Evolutionary conservation across 2,329 filamentous ascomycete species (phyloP), one percentile per base, ranked within the genome.

Genomic region (Pseudocercospora crystallina): DNA sequence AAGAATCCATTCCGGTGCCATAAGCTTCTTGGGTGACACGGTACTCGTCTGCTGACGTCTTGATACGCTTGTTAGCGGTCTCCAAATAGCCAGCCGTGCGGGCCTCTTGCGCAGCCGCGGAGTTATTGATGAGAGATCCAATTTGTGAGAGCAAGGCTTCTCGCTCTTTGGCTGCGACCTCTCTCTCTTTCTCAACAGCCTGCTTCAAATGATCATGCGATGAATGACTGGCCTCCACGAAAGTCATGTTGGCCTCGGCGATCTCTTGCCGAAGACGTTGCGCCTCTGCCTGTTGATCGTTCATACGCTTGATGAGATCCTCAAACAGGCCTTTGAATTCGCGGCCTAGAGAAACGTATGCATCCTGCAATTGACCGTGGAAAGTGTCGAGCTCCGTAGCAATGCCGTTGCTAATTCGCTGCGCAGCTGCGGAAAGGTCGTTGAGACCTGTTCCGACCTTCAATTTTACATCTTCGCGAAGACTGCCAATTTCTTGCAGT

Each of bases 281-380:
- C 1, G 87, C 86, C 67, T 96, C 90, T 8, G 77, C 76, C 62
- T 87, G 87, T 66, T 97, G 92, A 8, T 83, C 77, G 33, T 83
- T 81, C 48, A 96, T 79, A 60, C 90, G 85, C 56, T 80, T 82
- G 43, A 89, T 77, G 43, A 96, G 77, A 10, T 88, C 85, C 58
- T 96, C 90, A 60, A 97, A 96, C 17, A 92, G 81, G 5, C 76
- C 74, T 67, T 92, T 95, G 74, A 96, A 90, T 60, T 97, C 90
- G 53, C 85, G 85, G 8, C 90, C 90, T 2, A 97, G 80, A 1
- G 82, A 80, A 59, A 85, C 87, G 69, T 96, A 96, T 0, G 92
- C 96, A 10, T 82, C 74, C 63, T 95, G 90, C 29, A 97, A 80
- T 76, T 92, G 84, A 43, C 78, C 81, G 68, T 96, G 90, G 64